Percentiles rank a stretch among this genome's conserved stretches.
Conservation (phyloP, 768 basidiomycete genomes). For the Postia placenta region DNA sequence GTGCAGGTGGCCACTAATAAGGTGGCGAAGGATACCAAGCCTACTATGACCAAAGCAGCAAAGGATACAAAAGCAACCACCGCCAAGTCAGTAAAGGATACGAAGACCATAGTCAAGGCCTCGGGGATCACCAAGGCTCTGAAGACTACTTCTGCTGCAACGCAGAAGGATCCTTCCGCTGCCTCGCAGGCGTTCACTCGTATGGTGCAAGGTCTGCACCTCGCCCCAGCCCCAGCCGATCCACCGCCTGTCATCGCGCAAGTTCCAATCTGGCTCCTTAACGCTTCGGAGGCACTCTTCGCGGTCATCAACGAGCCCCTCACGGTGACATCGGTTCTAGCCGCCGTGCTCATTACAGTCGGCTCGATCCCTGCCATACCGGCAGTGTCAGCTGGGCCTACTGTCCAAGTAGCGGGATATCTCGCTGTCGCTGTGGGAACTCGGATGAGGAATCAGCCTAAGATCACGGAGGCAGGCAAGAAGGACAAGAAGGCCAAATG, state of each 20-base stretch:
- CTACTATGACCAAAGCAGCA: no score
- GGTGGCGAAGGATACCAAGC: background rate
- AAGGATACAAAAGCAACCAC: no score
- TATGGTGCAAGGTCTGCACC: background rate
- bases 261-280: constrained; percentile 18
- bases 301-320: constrained; percentile 13
- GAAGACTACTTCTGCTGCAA: background rate
- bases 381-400: constrained; percentile 1
- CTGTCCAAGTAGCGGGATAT: constrained; percentile 1
- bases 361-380: constrained; percentile 7
- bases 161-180: background rate
- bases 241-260: constrained; percentile 13
- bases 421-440: constrained; percentile 5
- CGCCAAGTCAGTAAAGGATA: no score
- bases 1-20: background rate
- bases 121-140: background rate
- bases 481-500: no score
- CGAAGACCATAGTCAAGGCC: background rate
- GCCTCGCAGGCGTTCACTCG: background rate
- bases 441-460: constrained; percentile 1
- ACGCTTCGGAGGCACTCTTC: constrained; percentile 13
- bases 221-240: constrained; percentile 8
- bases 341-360: constrained; percentile 8
- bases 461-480: no score
- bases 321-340: constrained; percentile 5